Evolutionary conservation across 768 basidiomycete genomes (phyloP), one percentile per base, ranked within the genome.

Genomic region (Auricularia sp.): DNA sequence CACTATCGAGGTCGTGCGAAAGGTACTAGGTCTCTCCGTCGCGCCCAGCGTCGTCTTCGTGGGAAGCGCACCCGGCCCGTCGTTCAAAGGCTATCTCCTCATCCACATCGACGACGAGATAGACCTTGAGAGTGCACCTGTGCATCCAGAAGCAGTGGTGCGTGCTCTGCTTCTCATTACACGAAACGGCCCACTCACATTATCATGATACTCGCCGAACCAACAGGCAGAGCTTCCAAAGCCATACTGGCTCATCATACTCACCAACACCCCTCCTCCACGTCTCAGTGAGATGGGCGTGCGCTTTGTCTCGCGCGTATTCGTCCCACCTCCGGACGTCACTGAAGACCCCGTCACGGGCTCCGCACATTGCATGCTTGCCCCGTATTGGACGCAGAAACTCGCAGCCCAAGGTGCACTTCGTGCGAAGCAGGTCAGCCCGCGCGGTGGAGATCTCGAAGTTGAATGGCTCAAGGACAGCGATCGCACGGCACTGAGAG

Each of bases 351-450:
- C 75, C 13, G 75, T 75, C 33, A 72, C 71, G 33, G 75, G 75
- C 1, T 72, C 71, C 2, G 73, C 73, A 2, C 73, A 75, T 63
- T 67, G 69, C 10, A 45, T 72, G 5, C 63, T 74, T 13, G 69
- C 69, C 14, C 70, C 71, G 2, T 76, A 73, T 66, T 76, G 73
- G 78, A 70, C 94, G 94, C 39, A 88, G 88, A 64, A 98, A 7
- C 34, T 59, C 29, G 29, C 8, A 0, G 71, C 79, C 24, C 62
- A 68, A 4, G 68, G 56, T 2, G 73, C 77, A 63, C 74, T 81
- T 36, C 68, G 69, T n/a, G 81, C 82, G 2, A 81, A 71, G 66
- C 81, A 83, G 69, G 83, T 85, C 24, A 85, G 85, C 70, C 67
- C 70, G 3, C 73, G 84, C 54, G 81, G 82, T 11, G 84, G 83